These are phyloP conservation scores for Amanita exitialis DNA, from an alignment of 768 basidiomycete species.

Conservation along the genomic window DNA sequence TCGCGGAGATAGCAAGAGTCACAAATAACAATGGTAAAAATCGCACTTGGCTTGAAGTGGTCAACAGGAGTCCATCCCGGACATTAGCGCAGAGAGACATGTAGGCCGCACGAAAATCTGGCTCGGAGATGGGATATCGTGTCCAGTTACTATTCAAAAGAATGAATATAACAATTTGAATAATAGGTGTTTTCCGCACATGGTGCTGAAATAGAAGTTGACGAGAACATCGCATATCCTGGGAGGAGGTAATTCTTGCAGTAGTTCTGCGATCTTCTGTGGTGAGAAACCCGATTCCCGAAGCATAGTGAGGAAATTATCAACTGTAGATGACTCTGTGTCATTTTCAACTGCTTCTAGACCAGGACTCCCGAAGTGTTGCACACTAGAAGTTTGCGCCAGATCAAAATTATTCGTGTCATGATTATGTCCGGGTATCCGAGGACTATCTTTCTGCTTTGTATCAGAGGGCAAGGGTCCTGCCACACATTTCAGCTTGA, in stretches of 20 bases:
- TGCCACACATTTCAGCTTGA: slow-evolving; percentile 44
- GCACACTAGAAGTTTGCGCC: slow-evolving; percentile 17
- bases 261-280: slow-evolving; percentile 81
- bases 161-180: slow-evolving; percentile 7
- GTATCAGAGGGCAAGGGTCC: slow-evolving; percentile 22
- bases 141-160: slow-evolving; percentile 70
- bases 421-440: neutral
- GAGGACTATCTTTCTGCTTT: neutral
- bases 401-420: slow-evolving; percentile 6
- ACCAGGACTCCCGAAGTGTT: slow-evolving; percentile 8
- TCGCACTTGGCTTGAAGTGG: slow-evolving; percentile 68
- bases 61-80: slow-evolving; percentile 44
- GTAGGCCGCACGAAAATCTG: slow-evolving; percentile 69
- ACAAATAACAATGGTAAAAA: slow-evolving; percentile 92
- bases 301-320: slow-evolving; percentile 77
- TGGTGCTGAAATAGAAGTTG: slow-evolving; percentile 68
- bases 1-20: slow-evolving; percentile 77
- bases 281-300: slow-evolving; percentile 91
- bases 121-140: slow-evolving; percentile 83
- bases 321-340: slow-evolving; percentile 51
- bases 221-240: slow-evolving; percentile 68
- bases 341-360: slow-evolving; percentile 29
- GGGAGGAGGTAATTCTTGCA: slow-evolving; percentile 80
- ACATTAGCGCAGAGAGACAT: slow-evolving; percentile 53
- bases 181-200: slow-evolving; percentile 33